These are phyloP conservation scores for Puccinia novopanici DNA, from an alignment of 1,284 basidiomycete species.

Conservation along the genomic window DNA sequence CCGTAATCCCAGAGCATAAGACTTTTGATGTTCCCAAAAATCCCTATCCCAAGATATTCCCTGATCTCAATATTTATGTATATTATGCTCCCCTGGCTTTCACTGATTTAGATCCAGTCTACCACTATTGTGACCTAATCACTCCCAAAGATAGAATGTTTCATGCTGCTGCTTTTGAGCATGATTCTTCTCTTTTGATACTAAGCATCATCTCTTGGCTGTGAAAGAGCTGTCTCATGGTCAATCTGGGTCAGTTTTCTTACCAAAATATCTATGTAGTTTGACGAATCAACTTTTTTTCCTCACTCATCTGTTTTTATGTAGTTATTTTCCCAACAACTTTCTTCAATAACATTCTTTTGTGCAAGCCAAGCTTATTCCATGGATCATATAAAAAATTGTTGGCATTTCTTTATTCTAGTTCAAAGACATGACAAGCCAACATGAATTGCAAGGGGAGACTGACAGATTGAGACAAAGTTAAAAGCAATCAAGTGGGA, in stretches of 20 bases:
- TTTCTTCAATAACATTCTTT: neutral
- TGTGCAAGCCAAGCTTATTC: too few relatives aligned
- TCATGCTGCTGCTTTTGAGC: slow-evolving; percentile 18
- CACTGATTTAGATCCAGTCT: slow-evolving; percentile 8
- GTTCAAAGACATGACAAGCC: too few relatives aligned
- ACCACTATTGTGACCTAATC: slow-evolving; percentile 28
- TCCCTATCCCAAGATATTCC: slow-evolving; percentile 35
- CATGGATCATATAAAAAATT: too few relatives aligned
- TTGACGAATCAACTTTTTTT: too few relatives aligned
- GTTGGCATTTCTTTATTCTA: too few relatives aligned
- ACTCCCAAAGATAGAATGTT: neutral
- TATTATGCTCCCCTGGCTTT: slow-evolving; percentile 30
- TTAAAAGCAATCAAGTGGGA: too few relatives aligned
- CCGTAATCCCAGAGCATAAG: neutral
- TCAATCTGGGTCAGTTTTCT: neutral
- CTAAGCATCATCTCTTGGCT: slow-evolving; percentile 9
- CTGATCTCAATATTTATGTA: slow-evolving; percentile 15
- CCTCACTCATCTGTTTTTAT: neutral
- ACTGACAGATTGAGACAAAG: too few relatives aligned
- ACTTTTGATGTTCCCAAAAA: slow-evolving; percentile 13
- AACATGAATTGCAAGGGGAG: too few relatives aligned
- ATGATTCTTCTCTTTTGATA: slow-evolving; percentile 10
- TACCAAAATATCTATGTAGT: neutral
- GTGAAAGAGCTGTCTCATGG: slow-evolving; percentile 23
- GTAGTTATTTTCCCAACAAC: neutral